phyloP scores from a whole-genome alignment of 2,329 filamentous ascomycete genomes.

The Neurospora sp. region DNA sequence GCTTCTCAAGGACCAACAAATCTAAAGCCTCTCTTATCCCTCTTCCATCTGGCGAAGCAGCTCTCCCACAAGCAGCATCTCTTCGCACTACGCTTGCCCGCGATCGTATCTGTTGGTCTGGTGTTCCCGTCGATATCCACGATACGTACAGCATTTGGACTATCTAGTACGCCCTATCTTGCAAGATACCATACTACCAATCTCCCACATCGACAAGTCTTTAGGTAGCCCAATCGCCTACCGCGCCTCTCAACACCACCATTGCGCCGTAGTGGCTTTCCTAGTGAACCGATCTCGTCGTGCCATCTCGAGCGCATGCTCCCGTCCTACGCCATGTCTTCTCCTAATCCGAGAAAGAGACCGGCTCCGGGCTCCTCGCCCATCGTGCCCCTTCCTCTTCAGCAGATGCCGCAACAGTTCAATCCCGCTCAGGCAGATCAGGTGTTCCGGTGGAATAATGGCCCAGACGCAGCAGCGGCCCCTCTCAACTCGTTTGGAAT shows the following conservation, averaged over 20 bases:
- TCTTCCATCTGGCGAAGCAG: not conserved
- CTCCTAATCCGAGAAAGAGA: constrained; percentile 55
- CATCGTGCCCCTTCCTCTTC: constrained; percentile 38
- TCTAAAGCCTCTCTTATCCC: not conserved
- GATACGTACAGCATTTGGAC: not conserved
- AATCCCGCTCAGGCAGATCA: constrained; percentile 38
- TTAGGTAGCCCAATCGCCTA: not conserved
- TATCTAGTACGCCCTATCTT: not conserved
- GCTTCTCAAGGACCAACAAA: not conserved
- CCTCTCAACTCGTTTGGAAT: constrained; percentile 30
- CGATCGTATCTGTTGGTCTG: not conserved
- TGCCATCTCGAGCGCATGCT: constrained; percentile 9
- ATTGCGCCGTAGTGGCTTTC: not conserved
- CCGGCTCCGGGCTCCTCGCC: constrained; percentile 63
- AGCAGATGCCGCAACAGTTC: constrained; percentile 38
- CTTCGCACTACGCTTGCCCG: not conserved
- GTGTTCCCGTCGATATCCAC: not conserved
- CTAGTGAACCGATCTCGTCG: not conserved
- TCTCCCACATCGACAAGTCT: not conserved
- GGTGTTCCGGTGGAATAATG: constrained; percentile 36
- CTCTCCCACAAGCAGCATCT: not conserved
- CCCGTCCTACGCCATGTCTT: constrained; percentile 31
- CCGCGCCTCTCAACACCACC: not conserved
- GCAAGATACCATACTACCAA: not conserved
- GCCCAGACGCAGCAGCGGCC: constrained; percentile 25